phyloP scores from a whole-genome alignment of 257 asterid species.

The Solanum lignicaule region DNA sequence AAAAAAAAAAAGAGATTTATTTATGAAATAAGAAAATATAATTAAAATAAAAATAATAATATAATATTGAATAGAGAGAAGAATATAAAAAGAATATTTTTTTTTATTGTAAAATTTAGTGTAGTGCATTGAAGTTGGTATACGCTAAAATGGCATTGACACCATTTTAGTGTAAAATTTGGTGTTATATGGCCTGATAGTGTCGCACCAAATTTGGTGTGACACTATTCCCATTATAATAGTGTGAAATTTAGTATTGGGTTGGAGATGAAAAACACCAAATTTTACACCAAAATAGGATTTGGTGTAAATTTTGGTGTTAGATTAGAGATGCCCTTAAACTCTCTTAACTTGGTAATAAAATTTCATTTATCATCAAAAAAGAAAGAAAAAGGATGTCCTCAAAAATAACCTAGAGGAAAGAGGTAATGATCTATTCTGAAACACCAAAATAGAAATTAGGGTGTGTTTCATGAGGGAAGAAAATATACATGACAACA shows the following conservation, averaged over 20 bases:
- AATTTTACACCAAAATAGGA: background rate
- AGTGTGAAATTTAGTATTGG: background rate
- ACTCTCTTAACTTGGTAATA: background rate
- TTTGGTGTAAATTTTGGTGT: background rate
- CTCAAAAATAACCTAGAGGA: background rate
- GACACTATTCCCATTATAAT: background rate
- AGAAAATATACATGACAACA: background rate
- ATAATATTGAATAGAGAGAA: background rate
- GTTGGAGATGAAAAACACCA: background rate
- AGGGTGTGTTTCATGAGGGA: background rate
- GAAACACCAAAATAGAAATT: background rate
- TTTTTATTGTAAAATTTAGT: background rate
- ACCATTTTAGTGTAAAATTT: background rate
- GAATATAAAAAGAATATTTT: too few species aligned
- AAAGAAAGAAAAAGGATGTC: background rate
- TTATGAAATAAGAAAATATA: background rate
- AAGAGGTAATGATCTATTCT: background rate
- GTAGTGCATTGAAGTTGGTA: background rate
- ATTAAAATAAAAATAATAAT: too few species aligned
- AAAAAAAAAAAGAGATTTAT: too few species aligned
- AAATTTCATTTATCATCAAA: background rate
- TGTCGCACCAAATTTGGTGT: background rate
- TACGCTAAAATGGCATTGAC: background rate
- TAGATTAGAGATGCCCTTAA: background rate
- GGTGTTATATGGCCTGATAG: background rate